Evolutionary conservation across 352 stramenopile genomes (phyloP).

Genomic region (Globisporangium irregulare): DNA sequence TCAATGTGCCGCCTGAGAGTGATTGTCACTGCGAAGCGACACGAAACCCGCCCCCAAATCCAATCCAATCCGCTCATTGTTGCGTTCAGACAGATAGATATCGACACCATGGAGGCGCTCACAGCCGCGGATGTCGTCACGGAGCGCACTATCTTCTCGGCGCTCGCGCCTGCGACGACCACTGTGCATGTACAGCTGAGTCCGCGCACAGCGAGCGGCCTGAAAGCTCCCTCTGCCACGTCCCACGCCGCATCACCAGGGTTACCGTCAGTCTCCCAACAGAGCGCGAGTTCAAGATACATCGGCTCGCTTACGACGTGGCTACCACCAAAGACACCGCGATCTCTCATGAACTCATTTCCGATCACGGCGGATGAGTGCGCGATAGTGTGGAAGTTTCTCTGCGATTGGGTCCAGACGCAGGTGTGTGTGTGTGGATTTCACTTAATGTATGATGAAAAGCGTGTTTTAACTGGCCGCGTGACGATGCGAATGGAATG

Average conservation of each 20-base stretch:
- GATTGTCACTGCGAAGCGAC: neutral
- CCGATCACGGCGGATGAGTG: conserved; percentile 53
- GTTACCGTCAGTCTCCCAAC: neutral
- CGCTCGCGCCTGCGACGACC: conserved; percentile 18
- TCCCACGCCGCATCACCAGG: neutral
- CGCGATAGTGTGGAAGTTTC: conserved; percentile 57
- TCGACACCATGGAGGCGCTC: conserved; percentile 3
- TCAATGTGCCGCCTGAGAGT: too few species aligned
- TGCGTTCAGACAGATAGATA: too few species aligned
- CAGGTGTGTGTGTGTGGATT: conserved; percentile 28
- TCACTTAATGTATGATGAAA: neutral
- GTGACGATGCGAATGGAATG: neutral
- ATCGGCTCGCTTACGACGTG: conserved; percentile 5
- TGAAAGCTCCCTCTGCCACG: neutral
- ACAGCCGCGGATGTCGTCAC: conserved; percentile 24
- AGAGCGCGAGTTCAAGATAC: neutral
- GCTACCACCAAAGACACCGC: conserved; percentile 43
- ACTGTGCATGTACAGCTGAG: neutral
- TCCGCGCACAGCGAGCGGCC: neutral
- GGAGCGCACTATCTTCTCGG: conserved; percentile 45
- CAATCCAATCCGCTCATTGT: too few species aligned
- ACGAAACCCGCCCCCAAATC: too few species aligned
- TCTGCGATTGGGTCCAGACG: conserved; percentile 68
- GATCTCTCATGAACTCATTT: conserved; percentile 41
- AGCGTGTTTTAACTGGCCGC: neutral